phyloP scores from a whole-genome alignment of 768 basidiomycete genomes.

The Rhizopogon roseolus region DNA sequence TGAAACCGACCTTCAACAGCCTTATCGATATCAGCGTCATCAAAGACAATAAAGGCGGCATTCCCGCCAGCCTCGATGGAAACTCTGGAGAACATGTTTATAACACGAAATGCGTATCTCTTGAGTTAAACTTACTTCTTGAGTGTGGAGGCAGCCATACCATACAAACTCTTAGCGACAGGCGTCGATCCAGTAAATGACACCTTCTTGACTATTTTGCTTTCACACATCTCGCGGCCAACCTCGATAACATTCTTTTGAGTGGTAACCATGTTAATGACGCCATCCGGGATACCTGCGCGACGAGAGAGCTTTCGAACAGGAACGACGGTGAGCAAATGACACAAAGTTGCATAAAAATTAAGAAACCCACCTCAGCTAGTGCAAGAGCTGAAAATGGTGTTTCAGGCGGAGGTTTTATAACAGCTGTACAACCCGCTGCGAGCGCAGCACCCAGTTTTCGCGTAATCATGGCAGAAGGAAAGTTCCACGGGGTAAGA shows the following conservation, averaged over 20 bases:
- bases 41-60: constrained; percentile 94
- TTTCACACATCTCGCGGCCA: constrained; percentile 93
- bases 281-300: constrained; percentile 93
- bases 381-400: constrained; percentile 91
- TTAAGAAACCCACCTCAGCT: constrained; percentile 57
- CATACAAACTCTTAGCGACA: constrained; percentile 73
- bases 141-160: constrained; percentile 68
- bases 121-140: constrained; percentile 58
- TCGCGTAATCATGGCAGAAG: constrained; percentile 91
- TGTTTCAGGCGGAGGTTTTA: constrained; percentile 94
- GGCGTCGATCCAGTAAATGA: constrained; percentile 87
- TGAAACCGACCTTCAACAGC: constrained; percentile 71
- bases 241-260: constrained; percentile 81
- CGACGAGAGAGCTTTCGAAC: constrained; percentile 62
- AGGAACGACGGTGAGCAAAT: background rate
- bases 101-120: background rate
- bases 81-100: constrained; percentile 28
- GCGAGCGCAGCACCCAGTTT: constrained; percentile 87
- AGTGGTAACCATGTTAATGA: constrained; percentile 91
- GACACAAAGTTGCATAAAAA: background rate
- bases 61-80: constrained; percentile 93
- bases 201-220: constrained; percentile 79
- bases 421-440: constrained; percentile 93
- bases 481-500: constrained; percentile 90
- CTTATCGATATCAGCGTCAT: constrained; percentile 89